Base-by-base conservation (phyloP, 2,329 filamentous ascomycete species). In the Arthrobotrys megalospora region DNA sequence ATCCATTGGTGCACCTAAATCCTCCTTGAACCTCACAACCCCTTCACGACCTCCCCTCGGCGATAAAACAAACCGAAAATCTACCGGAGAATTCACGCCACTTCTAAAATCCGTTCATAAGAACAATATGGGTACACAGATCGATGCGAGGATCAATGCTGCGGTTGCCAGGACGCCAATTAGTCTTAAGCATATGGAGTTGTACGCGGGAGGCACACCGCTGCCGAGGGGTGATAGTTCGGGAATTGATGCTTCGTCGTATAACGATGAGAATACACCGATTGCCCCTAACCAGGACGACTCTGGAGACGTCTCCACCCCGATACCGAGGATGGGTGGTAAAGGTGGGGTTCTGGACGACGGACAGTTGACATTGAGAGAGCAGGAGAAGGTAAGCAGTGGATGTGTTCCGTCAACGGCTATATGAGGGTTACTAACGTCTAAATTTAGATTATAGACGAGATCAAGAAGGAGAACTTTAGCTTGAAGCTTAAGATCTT, bases 391-490 rank as follows among this genome's bases (percentile, higher is more conserved):
- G 81, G 92, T 96, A 82, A 77, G 86, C 84, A 11, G 28, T 34
- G 28, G 63, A 14, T 43, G 14, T 8, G 8, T 19, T n/a, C 8
- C 32, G 12, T 32, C 3, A 50, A 66, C 50, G 19, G 10, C 80
- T 82, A 73, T 55, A 65, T 6, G 52, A 36, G 1, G 16, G 0
- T 66, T 80, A 16, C 78, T 58, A 43, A 43, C 6, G 19, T 32
- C 10, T 45, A 1, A 11, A 1, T 53, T 52, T 79, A 89, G 87
- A 89, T 90, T 81, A 95, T 99, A 81, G 93, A 97, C 85, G 93
- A 93, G 83, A 95, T 99, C 82, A 94, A 97, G 83, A 99, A 99
- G 86, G 96, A 98, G 83, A 99, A 99, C 83, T 99, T 98, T 83
- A 93, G 93, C 24, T 87, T 99, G 67, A 98, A 98, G 85, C 88